phyloP scores from a whole-genome alignment of 1,284 basidiomycete genomes.

The Moesziomyces antarcticus region DNA sequence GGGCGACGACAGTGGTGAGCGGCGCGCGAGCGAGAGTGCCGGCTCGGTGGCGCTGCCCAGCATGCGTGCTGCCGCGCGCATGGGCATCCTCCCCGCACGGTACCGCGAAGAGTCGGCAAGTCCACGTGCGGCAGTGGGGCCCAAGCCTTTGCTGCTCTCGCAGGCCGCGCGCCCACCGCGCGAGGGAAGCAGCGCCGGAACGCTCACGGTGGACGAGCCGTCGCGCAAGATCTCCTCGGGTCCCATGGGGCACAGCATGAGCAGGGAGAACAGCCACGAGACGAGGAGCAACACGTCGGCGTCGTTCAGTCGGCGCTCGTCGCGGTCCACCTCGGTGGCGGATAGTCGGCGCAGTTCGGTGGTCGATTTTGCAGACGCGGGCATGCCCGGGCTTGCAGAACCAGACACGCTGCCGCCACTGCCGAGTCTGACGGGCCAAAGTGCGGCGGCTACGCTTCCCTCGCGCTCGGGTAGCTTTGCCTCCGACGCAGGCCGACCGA shows the following conservation, averaged over 20 bases:
- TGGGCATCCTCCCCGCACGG: constrained; percentile 38
- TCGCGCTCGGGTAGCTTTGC: neutral
- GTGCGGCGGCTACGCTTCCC: neutral
- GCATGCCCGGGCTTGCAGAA: constrained; percentile 28
- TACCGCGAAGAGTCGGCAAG: constrained; percentile 25
- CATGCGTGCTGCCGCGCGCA: constrained; percentile 46
- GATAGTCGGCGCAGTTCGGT: constrained; percentile 32
- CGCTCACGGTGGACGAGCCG: constrained; percentile 34
- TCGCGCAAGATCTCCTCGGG: constrained; percentile 58
- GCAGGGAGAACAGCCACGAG: constrained; percentile 20
- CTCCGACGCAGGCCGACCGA: neutral
- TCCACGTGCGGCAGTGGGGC: constrained; percentile 28
- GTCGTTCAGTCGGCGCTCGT: constrained; percentile 21
- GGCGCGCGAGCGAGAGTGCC: constrained; percentile 23
- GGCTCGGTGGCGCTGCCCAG: constrained; percentile 43
- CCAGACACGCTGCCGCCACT: constrained; percentile 15
- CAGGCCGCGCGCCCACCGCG: constrained; percentile 54
- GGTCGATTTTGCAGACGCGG: constrained; percentile 22
- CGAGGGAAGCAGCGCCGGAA: constrained; percentile 34
- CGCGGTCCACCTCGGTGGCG: constrained; percentile 16
- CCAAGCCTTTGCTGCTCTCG: constrained; percentile 53
- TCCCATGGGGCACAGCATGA: constrained; percentile 48
- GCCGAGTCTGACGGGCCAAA: constrained; percentile 33
- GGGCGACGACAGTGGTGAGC: constrained; percentile 28
- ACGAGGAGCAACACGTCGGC: constrained; percentile 18